Base-by-base conservation (phyloP, 805 yeast species). In the Wickerhamiella bombiphila region DNA sequence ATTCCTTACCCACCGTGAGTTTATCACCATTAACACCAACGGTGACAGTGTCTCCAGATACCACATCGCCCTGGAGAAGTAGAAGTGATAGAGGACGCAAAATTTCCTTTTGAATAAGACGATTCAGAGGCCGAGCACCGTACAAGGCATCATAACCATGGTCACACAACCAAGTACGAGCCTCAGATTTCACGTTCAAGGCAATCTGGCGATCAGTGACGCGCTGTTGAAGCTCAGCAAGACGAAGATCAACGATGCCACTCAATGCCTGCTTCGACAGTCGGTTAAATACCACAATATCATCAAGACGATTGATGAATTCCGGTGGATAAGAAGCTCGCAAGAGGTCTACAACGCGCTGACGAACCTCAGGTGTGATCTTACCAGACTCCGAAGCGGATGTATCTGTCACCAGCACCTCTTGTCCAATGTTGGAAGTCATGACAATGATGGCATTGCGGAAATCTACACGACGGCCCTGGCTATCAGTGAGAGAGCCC, bases 381-480 rank as follows among this genome's bases (percentile, higher is more conserved):
- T 56, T 59, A 39, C 72, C 72, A 7, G 74, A 76, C 24, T 65
- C 65, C n/a, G 72, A 60, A 21, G 62, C 61, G 8, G 56, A 48
- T 30, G 63, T 59, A 28, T 61, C 66, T 49, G 81, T 94, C 31
- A 85, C 59, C 48, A 91, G 66, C 31, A 80, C 69, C 46, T 86
- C 95, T 58, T 91, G 97, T 6, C 98, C 98, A 50, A 91, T 81
- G 57, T 88, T 88, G 2, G 94, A 81, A 0, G 98, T 88, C 94
- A 88, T 83, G 11, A 91, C 93, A 51, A 88, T 83, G 40, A 88
- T 80, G 0, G 97, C 82, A 57, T 91, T 91, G 48, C 86, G 73
- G 72, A 88, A 88, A 57, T 91, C 96, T 35, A 91, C 83, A 47
- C 78, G 80, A 42, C 85, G 81, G 22, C 98, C 98, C 52, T 85